Evolutionary conservation across 2,329 filamentous ascomycete genomes (phyloP), one percentile per base, ranked within the genome.

Genomic region (Allantophomopsis lycopodina): DNA sequence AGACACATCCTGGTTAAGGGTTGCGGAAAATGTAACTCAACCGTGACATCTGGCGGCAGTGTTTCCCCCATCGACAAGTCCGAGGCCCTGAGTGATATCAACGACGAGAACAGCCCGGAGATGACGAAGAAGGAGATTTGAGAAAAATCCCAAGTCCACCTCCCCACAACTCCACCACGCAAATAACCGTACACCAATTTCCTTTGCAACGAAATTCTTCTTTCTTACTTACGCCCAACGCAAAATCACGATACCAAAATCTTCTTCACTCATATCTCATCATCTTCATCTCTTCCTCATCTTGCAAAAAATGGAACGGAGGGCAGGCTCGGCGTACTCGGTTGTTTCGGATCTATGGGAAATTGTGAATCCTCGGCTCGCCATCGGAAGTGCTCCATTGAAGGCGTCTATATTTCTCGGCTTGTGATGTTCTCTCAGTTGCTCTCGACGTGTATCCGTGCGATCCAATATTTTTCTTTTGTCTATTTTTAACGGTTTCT

Each of bases 1-100:
- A 66, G 76, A 56, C 76, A 80, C 56, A 74, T 78, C 45, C 66
- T 80, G 12, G 76, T 80, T 48, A 80, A 80, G 57, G 76, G 76
- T 37, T 80, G 76, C 52, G 76, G 76, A 42, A 78, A 76, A 41
- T 45, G 44, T 18, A 15, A 46, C 3, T 39, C 40, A 2, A 14
- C 4, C 6, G 11, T 23, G 8, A 32, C 36, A 7, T 48, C 48
- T 39, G 44, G 43, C 15, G 48, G 38, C 21, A 53, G 47, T 23
- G 50, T 53, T 15, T 53, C 53, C 2, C 48, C 52, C 4, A 42
- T 50, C 18, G 52, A 55, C 23, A 55, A 54, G 38, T 43, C 42
- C 16, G 53, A 55, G 13, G 41, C 50, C 3, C 44, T 55, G 45
- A 54, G 52, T 36, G 54, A 57, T 45, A 49, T 49, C n/a, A 47